phyloP scores from a whole-genome alignment of 805 yeast genomes.

The Pichia scutulata region DNA sequence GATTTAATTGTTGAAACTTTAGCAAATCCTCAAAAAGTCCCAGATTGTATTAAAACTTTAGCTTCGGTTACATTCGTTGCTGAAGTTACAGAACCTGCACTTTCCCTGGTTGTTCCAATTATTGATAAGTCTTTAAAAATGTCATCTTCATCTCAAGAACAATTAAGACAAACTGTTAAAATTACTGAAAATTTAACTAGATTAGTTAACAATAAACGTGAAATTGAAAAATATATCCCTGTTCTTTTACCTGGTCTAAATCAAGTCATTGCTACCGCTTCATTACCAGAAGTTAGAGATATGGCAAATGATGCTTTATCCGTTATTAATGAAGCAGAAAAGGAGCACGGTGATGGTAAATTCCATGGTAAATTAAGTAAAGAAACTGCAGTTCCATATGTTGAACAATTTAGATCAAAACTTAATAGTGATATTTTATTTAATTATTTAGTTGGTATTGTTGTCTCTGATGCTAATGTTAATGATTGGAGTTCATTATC shows the following conservation, averaged over 20 bases:
- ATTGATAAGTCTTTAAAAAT: slow-evolving; percentile 81
- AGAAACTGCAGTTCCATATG: slow-evolving; percentile 44
- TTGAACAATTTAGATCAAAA: slow-evolving; percentile 23
- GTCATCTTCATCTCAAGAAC: slow-evolving; percentile 89
- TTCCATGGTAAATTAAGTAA: slow-evolving; percentile 66
- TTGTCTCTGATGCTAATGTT: slow-evolving; percentile 61
- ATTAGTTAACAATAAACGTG: slow-evolving; percentile 87
- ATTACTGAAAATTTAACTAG: slow-evolving; percentile 94
- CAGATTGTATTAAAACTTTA: slow-evolving; percentile 79
- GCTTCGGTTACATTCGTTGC: slow-evolving; percentile 96
- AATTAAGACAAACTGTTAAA: slow-evolving; percentile 91
- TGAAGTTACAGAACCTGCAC: slow-evolving; percentile 94
- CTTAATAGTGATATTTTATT: slow-evolving; percentile 33
- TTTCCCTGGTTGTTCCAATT: slow-evolving; percentile 85
- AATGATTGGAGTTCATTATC: slow-evolving; percentile 60
- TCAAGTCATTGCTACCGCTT: slow-evolving; percentile 82
- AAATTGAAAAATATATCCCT: slow-evolving; percentile 84
- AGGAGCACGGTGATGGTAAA: slow-evolving; percentile 57
- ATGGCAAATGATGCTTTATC: slow-evolving; percentile 78
- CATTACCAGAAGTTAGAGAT: slow-evolving; percentile 93
- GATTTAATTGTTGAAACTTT: slow-evolving; percentile 81
- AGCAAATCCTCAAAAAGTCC: slow-evolving; percentile 83
- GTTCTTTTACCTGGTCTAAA: slow-evolving; percentile 83
- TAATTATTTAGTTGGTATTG: slow-evolving; percentile 43
- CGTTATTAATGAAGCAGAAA: slow-evolving; percentile 77